Percentiles rank a stretch among this genome's conserved stretches.
Conservation (phyloP, 208 protist genomes). For the Porcisia deanei region DNA sequence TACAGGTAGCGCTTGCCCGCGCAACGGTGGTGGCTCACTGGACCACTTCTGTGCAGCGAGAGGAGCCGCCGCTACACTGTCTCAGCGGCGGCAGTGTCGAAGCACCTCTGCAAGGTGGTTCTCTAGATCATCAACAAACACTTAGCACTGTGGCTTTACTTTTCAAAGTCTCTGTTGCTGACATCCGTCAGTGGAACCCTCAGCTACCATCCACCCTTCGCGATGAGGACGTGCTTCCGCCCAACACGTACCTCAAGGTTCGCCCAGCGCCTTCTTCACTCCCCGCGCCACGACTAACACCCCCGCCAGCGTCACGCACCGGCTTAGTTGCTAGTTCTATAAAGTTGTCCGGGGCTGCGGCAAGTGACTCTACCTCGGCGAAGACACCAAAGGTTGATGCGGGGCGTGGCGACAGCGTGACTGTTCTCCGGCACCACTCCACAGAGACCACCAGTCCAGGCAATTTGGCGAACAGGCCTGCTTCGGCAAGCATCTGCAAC, state of each 20-base stretch:
- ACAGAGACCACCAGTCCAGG: background rate
- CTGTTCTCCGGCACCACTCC: background rate
- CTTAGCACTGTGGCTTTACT: slow-evolving; percentile 26
- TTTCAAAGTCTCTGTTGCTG: slow-evolving; percentile 25
- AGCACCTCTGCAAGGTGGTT: background rate
- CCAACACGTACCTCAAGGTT: slow-evolving; percentile 60
- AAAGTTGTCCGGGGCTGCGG: background rate
- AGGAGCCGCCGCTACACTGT: background rate
- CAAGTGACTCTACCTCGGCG: background rate
- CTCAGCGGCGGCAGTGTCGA: background rate
- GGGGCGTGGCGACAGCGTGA: background rate
- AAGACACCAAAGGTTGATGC: background rate
- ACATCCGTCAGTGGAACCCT: slow-evolving; percentile 54
- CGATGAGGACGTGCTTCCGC: slow-evolving; percentile 31
- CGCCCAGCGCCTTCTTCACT: slow-evolving; percentile 9
- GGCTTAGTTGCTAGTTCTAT: background rate
- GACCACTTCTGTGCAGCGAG: slow-evolving; percentile 27
- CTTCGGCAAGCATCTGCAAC: background rate
- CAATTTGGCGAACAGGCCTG: background rate
- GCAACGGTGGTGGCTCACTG: slow-evolving; percentile 49
- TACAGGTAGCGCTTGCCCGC: slow-evolving; percentile 47
- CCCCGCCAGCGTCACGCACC: background rate
- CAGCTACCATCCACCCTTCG: slow-evolving; percentile 35
- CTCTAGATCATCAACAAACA: background rate
- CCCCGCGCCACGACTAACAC: background rate